A percentile compares a stretch with the other conserved stretches of the same genome.
phyloP scores from a whole-genome alignment of 192 early-diverging fungal species.

The Diversispora eburnea region DNA sequence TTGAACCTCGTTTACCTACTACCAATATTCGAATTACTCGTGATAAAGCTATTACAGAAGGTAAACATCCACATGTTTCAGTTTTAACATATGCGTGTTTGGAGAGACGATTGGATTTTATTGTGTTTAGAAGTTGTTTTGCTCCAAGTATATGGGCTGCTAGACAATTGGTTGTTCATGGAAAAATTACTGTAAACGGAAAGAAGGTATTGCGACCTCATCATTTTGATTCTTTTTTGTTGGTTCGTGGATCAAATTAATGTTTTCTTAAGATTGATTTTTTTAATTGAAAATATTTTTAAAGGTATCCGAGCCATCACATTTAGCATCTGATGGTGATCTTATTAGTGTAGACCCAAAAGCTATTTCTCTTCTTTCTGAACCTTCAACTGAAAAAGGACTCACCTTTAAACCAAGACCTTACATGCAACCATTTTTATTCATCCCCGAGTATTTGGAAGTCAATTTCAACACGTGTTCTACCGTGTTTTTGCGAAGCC shows the following conservation, averaged over 20 bases:
- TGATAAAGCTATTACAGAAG: constrained; percentile 31
- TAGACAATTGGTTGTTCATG: constrained; percentile 73
- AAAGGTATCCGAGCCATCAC: constrained; percentile 72
- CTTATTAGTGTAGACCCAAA: constrained; percentile 78
- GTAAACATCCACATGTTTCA: constrained; percentile 62
- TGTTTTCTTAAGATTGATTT: neutral
- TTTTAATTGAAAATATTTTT: neutral
- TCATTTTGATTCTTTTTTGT: neutral
- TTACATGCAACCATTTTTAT: constrained; percentile 92
- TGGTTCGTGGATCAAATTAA: neutral
- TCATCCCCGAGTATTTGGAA: constrained; percentile 94
- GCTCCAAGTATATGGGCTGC: constrained; percentile 83
- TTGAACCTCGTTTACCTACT: constrained; percentile 69
- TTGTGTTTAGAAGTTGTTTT: constrained; percentile 91
- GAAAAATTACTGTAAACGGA: constrained; percentile 92
- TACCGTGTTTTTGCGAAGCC: constrained; percentile 80
- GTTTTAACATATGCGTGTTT: constrained; percentile 81
- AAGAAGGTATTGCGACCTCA: constrained; percentile 55
- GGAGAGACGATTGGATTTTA: constrained; percentile 90
- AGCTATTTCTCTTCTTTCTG: constrained; percentile 62
- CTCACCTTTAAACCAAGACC: constrained; percentile 57
- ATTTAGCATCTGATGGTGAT: constrained; percentile 80
- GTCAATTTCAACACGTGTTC: constrained; percentile 95
- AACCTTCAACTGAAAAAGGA: constrained; percentile 18
- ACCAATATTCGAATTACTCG: constrained; percentile 48